Evolutionary conservation across 1,139 yeast genomes (phyloP).

Genomic region (Diutina catenulata): DNA sequence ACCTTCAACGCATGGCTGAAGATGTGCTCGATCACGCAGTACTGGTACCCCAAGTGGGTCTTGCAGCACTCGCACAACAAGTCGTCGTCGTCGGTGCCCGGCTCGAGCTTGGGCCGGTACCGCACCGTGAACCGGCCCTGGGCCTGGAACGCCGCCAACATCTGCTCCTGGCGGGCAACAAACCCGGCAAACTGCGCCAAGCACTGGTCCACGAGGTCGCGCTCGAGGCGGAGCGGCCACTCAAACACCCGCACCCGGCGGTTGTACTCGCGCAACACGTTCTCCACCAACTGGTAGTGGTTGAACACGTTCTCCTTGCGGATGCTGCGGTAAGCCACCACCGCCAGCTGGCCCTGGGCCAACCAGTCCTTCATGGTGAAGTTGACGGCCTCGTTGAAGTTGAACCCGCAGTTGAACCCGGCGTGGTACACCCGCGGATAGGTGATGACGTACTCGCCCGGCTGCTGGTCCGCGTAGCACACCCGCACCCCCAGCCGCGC

Average conservation of each 20-base stretch:
- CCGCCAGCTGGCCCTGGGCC: constrained; percentile 46
- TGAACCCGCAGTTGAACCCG: constrained; percentile 69
- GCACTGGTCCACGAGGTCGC: not conserved
- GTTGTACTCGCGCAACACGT: constrained; percentile 18
- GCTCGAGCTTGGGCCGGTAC: not conserved
- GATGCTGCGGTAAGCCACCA: constrained; percentile 41
- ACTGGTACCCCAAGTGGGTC: constrained; percentile 1
- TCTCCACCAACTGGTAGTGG: constrained; percentile 28
- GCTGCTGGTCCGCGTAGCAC: constrained; percentile 66
- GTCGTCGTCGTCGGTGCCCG: constrained; percentile 1
- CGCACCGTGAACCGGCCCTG: not conserved
- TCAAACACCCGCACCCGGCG: constrained; percentile 1
- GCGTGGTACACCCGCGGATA: constrained; percentile 74
- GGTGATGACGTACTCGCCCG: constrained; percentile 68
- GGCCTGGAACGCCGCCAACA: not conserved
- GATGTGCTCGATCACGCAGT: not conserved
- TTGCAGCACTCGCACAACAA: constrained; percentile 1
- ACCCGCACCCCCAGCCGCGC: constrained; percentile 43
- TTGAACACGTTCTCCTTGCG: constrained; percentile 50
- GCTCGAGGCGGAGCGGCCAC: not conserved
- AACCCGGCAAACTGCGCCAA: not conserved
- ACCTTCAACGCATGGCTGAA: not conserved
- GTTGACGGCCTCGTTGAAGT: constrained; percentile 72
- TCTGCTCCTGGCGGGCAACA: not conserved
- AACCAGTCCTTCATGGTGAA: constrained; percentile 66